A percentile compares a stretch with the other conserved stretches of the same genome.
Evolutionary conservation across 805 yeast genomes (phyloP).

Genomic region (Candida bentonensis): DNA sequence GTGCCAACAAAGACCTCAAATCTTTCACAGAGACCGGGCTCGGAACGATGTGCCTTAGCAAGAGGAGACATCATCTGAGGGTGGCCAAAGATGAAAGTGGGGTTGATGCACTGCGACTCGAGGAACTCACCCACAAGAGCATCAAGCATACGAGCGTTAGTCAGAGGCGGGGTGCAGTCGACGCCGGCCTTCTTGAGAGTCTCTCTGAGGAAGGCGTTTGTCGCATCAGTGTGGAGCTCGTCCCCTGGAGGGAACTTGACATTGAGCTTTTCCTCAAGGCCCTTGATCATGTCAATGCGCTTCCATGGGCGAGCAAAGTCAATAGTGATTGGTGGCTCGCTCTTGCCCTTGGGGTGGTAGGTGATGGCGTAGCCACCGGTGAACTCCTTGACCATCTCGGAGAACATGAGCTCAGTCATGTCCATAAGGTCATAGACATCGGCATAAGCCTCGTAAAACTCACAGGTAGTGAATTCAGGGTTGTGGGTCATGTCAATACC

Average conservation of each 20-base stretch:
- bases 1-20: slow-evolving; percentile 98
- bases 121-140: slow-evolving; percentile 86
- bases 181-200: slow-evolving; percentile 65
- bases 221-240: slow-evolving; percentile 83
- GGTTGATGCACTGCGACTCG: slow-evolving; percentile 89
- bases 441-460: slow-evolving; percentile 94
- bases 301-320: slow-evolving; percentile 97
- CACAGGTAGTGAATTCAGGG: slow-evolving; percentile 98
- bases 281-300: slow-evolving; percentile 95
- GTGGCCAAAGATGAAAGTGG: slow-evolving; percentile 95
- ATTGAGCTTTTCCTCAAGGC: slow-evolving; percentile 71
- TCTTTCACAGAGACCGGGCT: slow-evolving; percentile 94
- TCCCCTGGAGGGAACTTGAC: slow-evolving; percentile 95
- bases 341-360: slow-evolving; percentile 92
- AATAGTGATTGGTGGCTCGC: slow-evolving; percentile 54
- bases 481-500: slow-evolving; percentile 98
- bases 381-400: slow-evolving; percentile 94
- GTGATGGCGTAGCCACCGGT: slow-evolving; percentile 76
- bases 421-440: slow-evolving; percentile 94
- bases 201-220: slow-evolving; percentile 77
- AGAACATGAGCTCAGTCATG: slow-evolving; percentile 73
- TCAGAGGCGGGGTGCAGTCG: slow-evolving; percentile 83
- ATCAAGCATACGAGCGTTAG: slow-evolving; percentile 98
- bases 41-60: slow-evolving; percentile 87
- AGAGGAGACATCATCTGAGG: slow-evolving; percentile 99